Conservation (phyloP, 2,329 filamentous ascomycete species). For the Daldinia eschscholtzii region DNA sequence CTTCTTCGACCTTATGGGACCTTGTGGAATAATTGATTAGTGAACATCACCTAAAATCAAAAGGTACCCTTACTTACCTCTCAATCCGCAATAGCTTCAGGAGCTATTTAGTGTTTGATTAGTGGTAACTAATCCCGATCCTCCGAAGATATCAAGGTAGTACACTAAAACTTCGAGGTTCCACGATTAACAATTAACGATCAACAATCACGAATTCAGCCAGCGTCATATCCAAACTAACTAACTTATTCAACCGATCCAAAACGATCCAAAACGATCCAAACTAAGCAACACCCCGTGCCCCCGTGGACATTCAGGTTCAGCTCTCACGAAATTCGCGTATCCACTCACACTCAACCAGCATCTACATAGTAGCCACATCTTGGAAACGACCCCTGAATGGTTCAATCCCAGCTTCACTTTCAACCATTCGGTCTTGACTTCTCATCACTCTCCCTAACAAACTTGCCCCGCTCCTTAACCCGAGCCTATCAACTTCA, state of each 20-base stretch:
- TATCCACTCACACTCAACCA: slow-evolving; percentile 8
- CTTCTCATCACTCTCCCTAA: slow-evolving; percentile 11
- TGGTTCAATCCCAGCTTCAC: slow-evolving; percentile 10
- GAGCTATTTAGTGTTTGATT: not conserved
- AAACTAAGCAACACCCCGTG: not conserved
- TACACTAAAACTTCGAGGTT: not conserved
- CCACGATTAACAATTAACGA: slow-evolving; percentile 4
- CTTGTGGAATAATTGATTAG: slow-evolving; percentile 17
- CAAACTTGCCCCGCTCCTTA: slow-evolving; percentile 3
- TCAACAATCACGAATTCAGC: slow-evolving; percentile 7
- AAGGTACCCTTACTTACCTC: not conserved
- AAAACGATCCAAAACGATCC: not conserved
- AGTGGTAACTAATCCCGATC: slow-evolving; percentile 10
- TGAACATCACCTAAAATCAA: slow-evolving; percentile 8
- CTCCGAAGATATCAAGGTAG: slow-evolving; percentile 3
- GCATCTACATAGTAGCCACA: slow-evolving; percentile 2
- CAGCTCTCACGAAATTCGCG: slow-evolving; percentile 4
- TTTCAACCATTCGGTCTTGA: slow-evolving; percentile 24
- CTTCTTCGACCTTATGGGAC: not conserved
- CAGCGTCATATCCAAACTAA: not conserved
- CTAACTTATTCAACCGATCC: not conserved
- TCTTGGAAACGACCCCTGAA: slow-evolving; percentile 8
- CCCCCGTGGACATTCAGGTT: not conserved
- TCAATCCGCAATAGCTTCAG: not conserved
- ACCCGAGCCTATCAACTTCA: slow-evolving; percentile 19